phyloP scores from a whole-genome alignment of 73 alveolate genomes.

The Symbiodinium natans region DNA sequence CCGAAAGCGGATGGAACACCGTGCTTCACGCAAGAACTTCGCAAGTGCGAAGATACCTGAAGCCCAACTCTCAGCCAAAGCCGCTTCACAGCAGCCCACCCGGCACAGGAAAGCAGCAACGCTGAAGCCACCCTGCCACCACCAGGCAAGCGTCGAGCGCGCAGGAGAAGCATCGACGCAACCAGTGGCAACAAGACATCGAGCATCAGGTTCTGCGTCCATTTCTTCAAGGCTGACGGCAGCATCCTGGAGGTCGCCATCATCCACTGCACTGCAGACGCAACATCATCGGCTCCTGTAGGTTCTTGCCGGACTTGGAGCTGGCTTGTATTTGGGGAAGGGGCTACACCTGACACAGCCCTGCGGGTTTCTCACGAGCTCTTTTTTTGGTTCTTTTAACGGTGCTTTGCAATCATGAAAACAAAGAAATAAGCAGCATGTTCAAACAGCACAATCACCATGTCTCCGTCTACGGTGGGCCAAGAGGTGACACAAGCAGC shows the following conservation, averaged over 20 bases:
- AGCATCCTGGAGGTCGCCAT: background rate
- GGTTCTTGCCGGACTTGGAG: too few relatives aligned
- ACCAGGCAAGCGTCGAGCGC: background rate
- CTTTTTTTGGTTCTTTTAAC: too few relatives aligned
- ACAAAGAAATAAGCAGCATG: background rate
- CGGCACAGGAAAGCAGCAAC: background rate
- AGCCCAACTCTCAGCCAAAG: constrained; percentile 14
- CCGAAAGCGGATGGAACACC: background rate
- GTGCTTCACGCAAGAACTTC: constrained; percentile 9
- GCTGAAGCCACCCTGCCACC: background rate
- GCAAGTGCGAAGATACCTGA: constrained; percentile 35
- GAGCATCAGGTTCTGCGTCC: background rate
- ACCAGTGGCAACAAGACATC: background rate
- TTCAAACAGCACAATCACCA: background rate
- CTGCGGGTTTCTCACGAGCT: too few relatives aligned
- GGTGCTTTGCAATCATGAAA: too few relatives aligned
- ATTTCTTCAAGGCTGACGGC: background rate
- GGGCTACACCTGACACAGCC: too few relatives aligned
- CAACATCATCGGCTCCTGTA: too few relatives aligned
- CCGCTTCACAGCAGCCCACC: background rate
- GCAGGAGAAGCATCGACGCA: constrained; percentile 14
- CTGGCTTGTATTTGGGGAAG: too few relatives aligned
- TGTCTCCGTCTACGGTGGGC: too few relatives aligned
- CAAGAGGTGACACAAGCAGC: too few relatives aligned
- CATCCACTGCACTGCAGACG: background rate